Conservation (phyloP, 2,329 filamentous ascomycete species). For the Hypoxylon sp. region DNA sequence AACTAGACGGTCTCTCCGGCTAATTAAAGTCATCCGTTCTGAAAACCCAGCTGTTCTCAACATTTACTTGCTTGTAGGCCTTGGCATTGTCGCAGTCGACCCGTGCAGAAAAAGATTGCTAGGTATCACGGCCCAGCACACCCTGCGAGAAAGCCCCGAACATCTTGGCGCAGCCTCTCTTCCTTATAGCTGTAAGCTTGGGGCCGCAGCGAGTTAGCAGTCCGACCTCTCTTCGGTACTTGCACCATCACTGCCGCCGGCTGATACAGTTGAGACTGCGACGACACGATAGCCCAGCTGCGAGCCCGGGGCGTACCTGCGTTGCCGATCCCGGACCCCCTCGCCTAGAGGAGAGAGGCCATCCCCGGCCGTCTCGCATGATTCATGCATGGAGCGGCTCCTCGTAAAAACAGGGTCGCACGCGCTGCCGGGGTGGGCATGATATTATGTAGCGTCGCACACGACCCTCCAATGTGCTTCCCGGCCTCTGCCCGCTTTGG, state of each 20-base stretch:
- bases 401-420: too few relatives aligned
- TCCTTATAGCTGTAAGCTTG: slow-evolving; percentile 18
- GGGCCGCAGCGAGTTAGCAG: neutral
- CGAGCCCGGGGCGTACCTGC: slow-evolving; percentile 30
- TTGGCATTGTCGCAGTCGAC: neutral
- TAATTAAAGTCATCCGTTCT: neutral
- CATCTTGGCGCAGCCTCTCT: slow-evolving; percentile 21
- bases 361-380: slow-evolving; percentile 10
- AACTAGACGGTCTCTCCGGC: neutral
- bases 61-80: neutral
- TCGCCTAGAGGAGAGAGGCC: slow-evolving; percentile 15
- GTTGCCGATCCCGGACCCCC: slow-evolving; percentile 26
- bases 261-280: slow-evolving; percentile 21
- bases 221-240: slow-evolving; percentile 21
- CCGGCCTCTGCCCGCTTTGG: slow-evolving; percentile 21
- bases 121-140: slow-evolving; percentile 15
- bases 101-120: slow-evolving; percentile 12
- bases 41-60: neutral
- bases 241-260: slow-evolving; percentile 23
- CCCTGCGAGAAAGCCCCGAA: slow-evolving; percentile 5
- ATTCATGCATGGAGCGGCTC: slow-evolving; percentile 14
- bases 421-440: too few relatives aligned
- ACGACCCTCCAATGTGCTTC: slow-evolving; percentile 15
- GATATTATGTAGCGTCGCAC: too few relatives aligned
- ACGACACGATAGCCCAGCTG: slow-evolving; percentile 26